Percentiles rank a stretch among this genome's conserved stretches.
Conservation (phyloP, 2,329 filamentous ascomycete genomes). For the Nakataea oryzae region DNA sequence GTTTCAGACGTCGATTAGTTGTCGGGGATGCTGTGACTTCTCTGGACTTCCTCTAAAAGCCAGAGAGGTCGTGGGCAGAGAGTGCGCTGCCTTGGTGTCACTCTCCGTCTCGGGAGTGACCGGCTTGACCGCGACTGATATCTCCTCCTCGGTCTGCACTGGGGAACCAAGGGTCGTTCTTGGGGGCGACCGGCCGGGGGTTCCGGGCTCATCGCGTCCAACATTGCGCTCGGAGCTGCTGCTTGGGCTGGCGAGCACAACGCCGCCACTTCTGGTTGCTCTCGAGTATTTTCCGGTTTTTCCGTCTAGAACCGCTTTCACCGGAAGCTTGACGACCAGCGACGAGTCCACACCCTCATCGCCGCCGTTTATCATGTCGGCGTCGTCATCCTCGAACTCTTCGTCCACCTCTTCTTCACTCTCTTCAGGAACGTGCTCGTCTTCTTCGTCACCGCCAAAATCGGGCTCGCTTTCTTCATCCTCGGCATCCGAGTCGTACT, state of each 20-base stretch:
- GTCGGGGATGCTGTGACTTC: conserved; percentile 30
- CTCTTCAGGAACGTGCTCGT: conserved; percentile 53
- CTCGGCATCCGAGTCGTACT: conserved; percentile 51
- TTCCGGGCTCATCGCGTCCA: background rate
- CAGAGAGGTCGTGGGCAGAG: conserved; percentile 28
- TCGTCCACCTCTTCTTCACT: conserved; percentile 47
- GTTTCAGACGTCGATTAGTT: conserved; percentile 19
- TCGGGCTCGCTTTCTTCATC: conserved; percentile 65
- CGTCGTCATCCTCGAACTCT: conserved; percentile 43
- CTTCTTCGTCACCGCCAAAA: conserved; percentile 61
- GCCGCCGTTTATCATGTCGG: conserved; percentile 42
- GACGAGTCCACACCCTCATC: conserved; percentile 35
- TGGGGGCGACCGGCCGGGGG: background rate
- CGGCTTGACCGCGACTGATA: conserved; percentile 16
- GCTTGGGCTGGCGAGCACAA: background rate
- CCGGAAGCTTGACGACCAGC: conserved; percentile 64
- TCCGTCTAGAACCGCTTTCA: conserved; percentile 30
- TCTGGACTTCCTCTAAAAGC: conserved; percentile 54
- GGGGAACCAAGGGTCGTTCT: background rate
- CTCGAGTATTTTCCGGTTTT: conserved; percentile 18
- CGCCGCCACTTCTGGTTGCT: conserved; percentile 11
- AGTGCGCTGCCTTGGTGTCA: background rate
- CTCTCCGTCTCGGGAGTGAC: background rate
- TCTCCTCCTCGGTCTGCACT: conserved; percentile 17
- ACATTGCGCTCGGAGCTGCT: conserved; percentile 7